Conservation (phyloP, 2,329 filamentous ascomycete species). For the Alternaria longipes region DNA sequence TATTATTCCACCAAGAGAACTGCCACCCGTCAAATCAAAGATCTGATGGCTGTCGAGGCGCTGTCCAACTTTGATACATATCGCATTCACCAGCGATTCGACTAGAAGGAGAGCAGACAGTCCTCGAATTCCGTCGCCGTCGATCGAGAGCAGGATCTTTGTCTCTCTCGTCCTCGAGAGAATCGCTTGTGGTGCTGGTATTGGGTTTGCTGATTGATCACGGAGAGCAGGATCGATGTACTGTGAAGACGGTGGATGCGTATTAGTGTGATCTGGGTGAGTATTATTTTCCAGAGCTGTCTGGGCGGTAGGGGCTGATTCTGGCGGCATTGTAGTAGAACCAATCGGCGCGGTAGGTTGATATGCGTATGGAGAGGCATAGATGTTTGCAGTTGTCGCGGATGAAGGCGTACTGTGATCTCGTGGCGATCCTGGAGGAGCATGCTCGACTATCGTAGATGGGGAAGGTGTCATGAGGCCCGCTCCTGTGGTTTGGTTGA, state of each 20-base stretch:
- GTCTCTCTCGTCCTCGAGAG: constrained; percentile 35
- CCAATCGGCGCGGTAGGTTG: constrained; percentile 1
- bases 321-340: neutral
- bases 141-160: constrained; percentile 45
- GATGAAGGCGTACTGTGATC: constrained; percentile 9
- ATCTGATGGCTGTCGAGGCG: constrained; percentile 41
- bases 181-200: constrained; percentile 11
- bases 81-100: constrained; percentile 44
- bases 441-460: constrained; percentile 11
- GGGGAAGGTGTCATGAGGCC: constrained; percentile 17
- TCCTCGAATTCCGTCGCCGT: constrained; percentile 45
- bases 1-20: constrained; percentile 40
- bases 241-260: constrained; percentile 9
- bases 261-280: neutral
- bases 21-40: constrained; percentile 44
- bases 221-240: constrained; percentile 6
- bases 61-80: constrained; percentile 38
- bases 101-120: constrained; percentile 41
- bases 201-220: constrained; percentile 11
- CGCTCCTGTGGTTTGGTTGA: neutral
- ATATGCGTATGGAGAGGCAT: constrained; percentile 25
- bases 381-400: constrained; percentile 6
- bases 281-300: neutral
- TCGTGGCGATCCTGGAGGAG: constrained; percentile 7
- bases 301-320: neutral